These are phyloP conservation scores for Fraxinus xanthoxyloides DNA, from an alignment of 305 asterid species.

Conservation along the genomic window DNA sequence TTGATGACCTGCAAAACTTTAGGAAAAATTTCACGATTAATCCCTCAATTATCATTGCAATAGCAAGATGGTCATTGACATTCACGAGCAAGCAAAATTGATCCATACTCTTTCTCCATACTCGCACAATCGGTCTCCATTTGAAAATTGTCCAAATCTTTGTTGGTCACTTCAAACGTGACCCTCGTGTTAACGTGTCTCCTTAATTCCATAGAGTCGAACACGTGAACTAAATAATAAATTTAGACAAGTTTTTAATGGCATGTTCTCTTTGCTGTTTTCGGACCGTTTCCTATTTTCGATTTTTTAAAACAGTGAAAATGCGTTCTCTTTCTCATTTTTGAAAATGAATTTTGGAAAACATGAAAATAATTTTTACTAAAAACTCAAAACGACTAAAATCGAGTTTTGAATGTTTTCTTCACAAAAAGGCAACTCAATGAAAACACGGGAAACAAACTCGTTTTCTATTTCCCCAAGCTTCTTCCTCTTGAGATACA, in stretches of 20 bases:
- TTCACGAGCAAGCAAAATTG: not conserved
- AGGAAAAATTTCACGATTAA: not conserved
- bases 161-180: not conserved
- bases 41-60: not conserved
- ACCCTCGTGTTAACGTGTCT: not conserved
- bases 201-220: not conserved
- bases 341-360: no score
- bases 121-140: not conserved
- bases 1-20: not conserved
- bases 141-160: not conserved
- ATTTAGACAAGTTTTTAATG: not conserved
- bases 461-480: no score
- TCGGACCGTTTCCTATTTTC: no score
- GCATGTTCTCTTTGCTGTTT: no score
- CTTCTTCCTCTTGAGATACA: no score
- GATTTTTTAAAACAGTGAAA: no score
- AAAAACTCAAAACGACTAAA: no score
- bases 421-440: no score
- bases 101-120: not conserved
- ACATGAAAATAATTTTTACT: no score
- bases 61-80: not conserved
- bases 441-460: no score
- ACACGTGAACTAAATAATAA: not conserved
- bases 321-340: no score
- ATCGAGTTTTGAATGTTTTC: no score